These are phyloP conservation scores for Pleurotus citrinopileatus DNA, from an alignment of 768 basidiomycete species.

Conservation along the genomic window DNA sequence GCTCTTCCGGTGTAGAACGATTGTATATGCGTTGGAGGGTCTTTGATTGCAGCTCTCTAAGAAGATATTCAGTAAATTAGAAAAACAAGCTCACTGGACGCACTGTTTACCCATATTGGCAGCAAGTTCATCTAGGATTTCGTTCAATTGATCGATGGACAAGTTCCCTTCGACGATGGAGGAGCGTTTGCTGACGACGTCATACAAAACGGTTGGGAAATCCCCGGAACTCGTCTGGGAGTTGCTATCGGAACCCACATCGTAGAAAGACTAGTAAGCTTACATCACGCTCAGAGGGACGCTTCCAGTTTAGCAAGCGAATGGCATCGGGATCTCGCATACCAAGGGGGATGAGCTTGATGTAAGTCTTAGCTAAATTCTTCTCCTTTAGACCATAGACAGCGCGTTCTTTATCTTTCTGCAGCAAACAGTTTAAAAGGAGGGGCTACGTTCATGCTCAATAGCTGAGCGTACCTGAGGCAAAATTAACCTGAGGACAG, in stretches of 20 bases:
- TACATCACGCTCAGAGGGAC: constrained; percentile 67
- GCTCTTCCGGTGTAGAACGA: constrained; percentile 80
- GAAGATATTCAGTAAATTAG: constrained; percentile 13
- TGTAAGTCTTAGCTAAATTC: constrained; percentile 89
- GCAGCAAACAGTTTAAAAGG: constrained; percentile 6
- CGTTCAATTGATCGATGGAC: constrained; percentile 82
- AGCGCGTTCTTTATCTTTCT: constrained; percentile 94
- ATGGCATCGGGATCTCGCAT: constrained; percentile 78
- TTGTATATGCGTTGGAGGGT: constrained; percentile 78
- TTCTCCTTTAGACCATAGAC: constrained; percentile 96
- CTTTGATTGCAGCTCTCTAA: constrained; percentile 71
- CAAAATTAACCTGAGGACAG: constrained; percentile 82
- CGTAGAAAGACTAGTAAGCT: constrained; percentile 19
- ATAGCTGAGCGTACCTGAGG: constrained; percentile 61
- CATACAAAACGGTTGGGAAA: constrained; percentile 83
- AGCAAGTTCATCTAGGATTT: constrained; percentile 74
- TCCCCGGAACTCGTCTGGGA: constrained; percentile 69
- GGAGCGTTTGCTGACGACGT: constrained; percentile 82
- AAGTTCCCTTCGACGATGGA: constrained; percentile 74
- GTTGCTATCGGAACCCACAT: not conserved
- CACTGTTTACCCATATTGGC: constrained; percentile 75
- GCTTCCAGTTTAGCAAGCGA: constrained; percentile 88
- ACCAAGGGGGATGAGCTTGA: constrained; percentile 84
- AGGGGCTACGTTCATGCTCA: not conserved
- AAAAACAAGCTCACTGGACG: constrained; percentile 16